These are phyloP conservation scores for Xylaria hypoxylon DNA, from an alignment of 2,329 filamentous ascomycete species.

Conservation along the genomic window DNA sequence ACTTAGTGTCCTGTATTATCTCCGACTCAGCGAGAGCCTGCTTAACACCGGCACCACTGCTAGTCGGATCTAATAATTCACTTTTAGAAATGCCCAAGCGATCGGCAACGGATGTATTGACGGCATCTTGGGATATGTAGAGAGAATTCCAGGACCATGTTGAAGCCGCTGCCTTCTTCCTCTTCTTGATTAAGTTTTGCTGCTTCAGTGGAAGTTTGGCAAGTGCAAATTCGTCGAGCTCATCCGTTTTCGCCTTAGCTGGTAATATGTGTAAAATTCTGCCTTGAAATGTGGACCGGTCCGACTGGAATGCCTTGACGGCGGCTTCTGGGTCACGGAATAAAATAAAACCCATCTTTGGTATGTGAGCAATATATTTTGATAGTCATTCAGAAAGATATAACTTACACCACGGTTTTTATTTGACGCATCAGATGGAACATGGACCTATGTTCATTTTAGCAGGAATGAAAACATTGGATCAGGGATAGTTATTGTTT, in stretches of 20 bases:
- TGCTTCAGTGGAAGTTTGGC: conserved; percentile 95
- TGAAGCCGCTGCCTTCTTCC: conserved; percentile 79
- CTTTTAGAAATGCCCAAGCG: conserved; percentile 91
- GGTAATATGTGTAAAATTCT: conserved; percentile 91
- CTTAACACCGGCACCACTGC: conserved; percentile 92
- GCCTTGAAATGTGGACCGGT: conserved; percentile 91
- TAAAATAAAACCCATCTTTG: conserved; percentile 80
- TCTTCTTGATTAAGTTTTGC: conserved; percentile 89
- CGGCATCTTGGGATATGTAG: conserved; percentile 97
- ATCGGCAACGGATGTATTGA: conserved; percentile 88
- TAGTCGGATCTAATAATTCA: conserved; percentile 94
- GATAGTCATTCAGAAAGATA: conserved; percentile 8
- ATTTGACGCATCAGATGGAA: conserved; percentile 79
- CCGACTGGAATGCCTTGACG: conserved; percentile 81
- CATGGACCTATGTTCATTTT: conserved; percentile 77
- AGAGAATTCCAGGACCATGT: conserved; percentile 99
- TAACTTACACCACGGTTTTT: conserved; percentile 74
- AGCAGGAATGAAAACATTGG: conserved; percentile 51
- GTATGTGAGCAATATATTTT: conserved; percentile 29
- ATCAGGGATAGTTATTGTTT: conserved; percentile 46
- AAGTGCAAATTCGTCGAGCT: conserved; percentile 87
- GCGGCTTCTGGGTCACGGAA: conserved; percentile 80
- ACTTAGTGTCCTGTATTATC: conserved; percentile 94
- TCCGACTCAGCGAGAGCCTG: conserved; percentile 97
- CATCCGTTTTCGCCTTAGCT: conserved; percentile 82